These are phyloP conservation scores for Trichophyton verrucosum DNA, from an alignment of 2,329 filamentous ascomycete species.

Conservation along the genomic window DNA sequence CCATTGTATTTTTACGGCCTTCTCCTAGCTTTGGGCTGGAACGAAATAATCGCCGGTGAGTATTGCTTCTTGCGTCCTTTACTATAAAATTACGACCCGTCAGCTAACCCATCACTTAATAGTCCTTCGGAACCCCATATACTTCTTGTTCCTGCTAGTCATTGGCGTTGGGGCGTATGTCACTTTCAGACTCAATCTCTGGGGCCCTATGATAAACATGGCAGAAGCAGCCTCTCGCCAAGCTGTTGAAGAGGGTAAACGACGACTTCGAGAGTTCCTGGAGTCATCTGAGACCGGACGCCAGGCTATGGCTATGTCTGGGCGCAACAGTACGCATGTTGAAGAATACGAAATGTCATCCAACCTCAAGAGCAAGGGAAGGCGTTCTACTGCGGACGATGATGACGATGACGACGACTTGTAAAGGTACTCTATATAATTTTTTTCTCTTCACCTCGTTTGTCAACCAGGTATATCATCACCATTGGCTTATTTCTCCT, in stretches of 20 bases:
- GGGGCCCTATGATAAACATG: conserved; percentile 94
- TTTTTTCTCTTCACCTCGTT: neutral
- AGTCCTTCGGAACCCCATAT: conserved; percentile 88
- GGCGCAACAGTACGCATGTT: conserved; percentile 21
- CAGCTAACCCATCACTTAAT: conserved; percentile 8
- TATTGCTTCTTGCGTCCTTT: conserved; percentile 7
- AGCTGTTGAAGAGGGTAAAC: conserved; percentile 81
- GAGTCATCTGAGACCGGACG: conserved; percentile 75
- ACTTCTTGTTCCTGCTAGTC: conserved; percentile 79
- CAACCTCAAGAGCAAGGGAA: conserved; percentile 5
- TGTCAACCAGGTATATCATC: neutral
- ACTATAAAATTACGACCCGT: neutral
- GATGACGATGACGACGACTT: conserved; percentile 10
- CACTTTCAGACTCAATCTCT: conserved; percentile 85
- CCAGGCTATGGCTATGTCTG: conserved; percentile 67
- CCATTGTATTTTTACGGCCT: conserved; percentile 90
- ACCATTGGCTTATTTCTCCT: neutral
- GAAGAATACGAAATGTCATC: conserved; percentile 49
- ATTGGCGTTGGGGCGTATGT: conserved; percentile 67
- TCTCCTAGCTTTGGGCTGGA: conserved; percentile 89
- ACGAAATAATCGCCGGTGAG: conserved; percentile 89
- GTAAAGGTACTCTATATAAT: conserved; percentile 4
- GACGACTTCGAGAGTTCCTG: conserved; percentile 78
- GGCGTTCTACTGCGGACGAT: conserved; percentile 3
- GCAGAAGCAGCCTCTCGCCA: conserved; percentile 75